Conservation (phyloP, 2,329 filamentous ascomycete genomes). For the Epichloe bromicola region DNA sequence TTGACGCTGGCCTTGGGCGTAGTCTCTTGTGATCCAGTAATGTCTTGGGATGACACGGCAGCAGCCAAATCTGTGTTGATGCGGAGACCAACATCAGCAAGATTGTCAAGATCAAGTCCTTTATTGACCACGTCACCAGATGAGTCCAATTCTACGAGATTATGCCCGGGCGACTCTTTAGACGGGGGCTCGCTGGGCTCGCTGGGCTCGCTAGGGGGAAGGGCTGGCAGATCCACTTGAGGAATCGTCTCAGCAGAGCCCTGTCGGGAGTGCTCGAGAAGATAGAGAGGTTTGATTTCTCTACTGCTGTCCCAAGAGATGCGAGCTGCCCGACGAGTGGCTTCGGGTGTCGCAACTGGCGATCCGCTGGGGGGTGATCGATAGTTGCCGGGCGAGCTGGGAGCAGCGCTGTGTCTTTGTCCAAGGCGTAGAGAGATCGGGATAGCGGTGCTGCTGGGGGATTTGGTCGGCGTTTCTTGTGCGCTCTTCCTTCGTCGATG, state of each 20-base stretch:
- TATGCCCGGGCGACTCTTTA: constrained; percentile 21
- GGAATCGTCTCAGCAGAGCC: constrained; percentile 21
- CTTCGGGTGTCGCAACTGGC: constrained; percentile 21
- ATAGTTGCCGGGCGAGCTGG: constrained; percentile 27
- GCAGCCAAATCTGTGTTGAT: constrained; percentile 27
- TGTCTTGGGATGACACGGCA: constrained; percentile 25
- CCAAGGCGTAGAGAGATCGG: constrained; percentile 43
- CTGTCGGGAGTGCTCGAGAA: constrained; percentile 52
- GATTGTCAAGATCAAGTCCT: constrained; percentile 9
- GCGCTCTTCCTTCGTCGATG: constrained; percentile 37
- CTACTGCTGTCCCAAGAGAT: constrained; percentile 50
- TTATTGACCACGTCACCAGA: constrained; percentile 17
- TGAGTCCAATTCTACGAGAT: constrained; percentile 14
- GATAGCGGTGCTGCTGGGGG: constrained; percentile 44
- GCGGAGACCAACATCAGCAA: constrained; percentile 18
- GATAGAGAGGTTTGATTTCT: constrained; percentile 71
- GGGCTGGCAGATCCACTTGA: constrained; percentile 30
- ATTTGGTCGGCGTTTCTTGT: constrained; percentile 34
- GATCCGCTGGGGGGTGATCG: constrained; percentile 27
- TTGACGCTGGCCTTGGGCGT: constrained; percentile 51
- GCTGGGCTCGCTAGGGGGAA: constrained; percentile 29
- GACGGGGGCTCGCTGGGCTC: constrained; percentile 13
- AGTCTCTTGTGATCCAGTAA: constrained; percentile 49
- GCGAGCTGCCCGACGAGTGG: constrained; percentile 28
- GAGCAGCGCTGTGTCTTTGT: constrained; percentile 25